Evolutionary conservation across 176 grass and related monocot species (phyloP).

Genomic region (Urochloa ruziziensis): DNA sequence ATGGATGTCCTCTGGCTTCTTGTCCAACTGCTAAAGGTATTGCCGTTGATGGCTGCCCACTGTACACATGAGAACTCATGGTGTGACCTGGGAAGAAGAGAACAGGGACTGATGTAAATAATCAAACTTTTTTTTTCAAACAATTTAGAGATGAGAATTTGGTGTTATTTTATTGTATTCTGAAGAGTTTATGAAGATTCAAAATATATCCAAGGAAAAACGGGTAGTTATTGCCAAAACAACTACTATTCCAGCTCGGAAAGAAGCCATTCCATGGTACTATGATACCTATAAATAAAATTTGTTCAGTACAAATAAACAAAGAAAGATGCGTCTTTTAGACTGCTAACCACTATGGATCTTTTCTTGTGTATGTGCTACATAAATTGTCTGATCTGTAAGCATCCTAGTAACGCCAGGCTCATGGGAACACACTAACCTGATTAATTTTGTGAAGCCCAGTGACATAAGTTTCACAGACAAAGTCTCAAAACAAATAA

Average conservation of each 20-base stretch:
- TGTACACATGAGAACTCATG: conserved; percentile 35
- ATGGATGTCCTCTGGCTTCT: conserved; percentile 78
- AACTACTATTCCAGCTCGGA: neutral
- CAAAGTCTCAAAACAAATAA: neutral
- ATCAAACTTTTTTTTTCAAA: conserved; percentile 12
- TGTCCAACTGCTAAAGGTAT: conserved; percentile 84
- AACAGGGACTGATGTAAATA: conserved; percentile 24
- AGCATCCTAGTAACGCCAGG: neutral
- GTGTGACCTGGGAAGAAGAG: neutral
- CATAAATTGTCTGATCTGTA: neutral
- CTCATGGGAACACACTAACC: neutral
- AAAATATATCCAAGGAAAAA: neutral
- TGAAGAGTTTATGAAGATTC: neutral
- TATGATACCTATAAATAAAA: neutral
- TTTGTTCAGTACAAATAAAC: neutral
- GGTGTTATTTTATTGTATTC: neutral
- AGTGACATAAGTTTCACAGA: neutral
- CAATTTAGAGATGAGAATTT: conserved; percentile 13
- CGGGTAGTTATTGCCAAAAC: neutral
- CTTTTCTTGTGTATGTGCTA: neutral
- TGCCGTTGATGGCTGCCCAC: conserved; percentile 63
- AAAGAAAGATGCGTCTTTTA: neutral
- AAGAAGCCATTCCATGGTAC: neutral
- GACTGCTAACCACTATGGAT: neutral
- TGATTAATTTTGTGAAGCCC: neutral